Percentiles rank a stretch among this genome's conserved stretches.
Conservation (phyloP, 2,329 filamentous ascomycete species). For the Mycocentrospora acerina region DNA sequence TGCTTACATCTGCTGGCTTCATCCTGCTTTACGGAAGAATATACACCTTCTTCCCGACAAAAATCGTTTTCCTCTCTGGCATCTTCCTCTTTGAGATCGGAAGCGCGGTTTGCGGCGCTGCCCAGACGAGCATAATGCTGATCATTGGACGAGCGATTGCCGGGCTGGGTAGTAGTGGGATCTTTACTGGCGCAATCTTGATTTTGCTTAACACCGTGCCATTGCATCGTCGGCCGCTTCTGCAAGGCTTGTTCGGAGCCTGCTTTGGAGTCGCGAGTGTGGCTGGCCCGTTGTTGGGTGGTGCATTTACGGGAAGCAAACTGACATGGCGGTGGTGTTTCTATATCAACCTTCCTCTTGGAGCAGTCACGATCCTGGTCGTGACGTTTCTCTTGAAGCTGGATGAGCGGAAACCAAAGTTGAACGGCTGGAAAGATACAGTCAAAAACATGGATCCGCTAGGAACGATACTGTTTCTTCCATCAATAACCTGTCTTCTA, state of each 20-base stretch:
- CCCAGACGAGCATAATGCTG: slow-evolving; percentile 32
- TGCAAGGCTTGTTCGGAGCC: slow-evolving; percentile 44
- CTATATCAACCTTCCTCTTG: slow-evolving; percentile 57
- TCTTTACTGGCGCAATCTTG: slow-evolving; percentile 37
- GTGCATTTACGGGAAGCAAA: slow-evolving; percentile 44
- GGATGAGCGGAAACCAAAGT: slow-evolving; percentile 32
- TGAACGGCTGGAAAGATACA: slow-evolving; percentile 31
- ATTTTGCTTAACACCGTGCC: slow-evolving; percentile 38
- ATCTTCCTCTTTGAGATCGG: slow-evolving; percentile 54
- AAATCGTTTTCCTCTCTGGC: slow-evolving; percentile 51
- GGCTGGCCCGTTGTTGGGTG: slow-evolving; percentile 48
- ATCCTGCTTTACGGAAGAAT: slow-evolving; percentile 50
- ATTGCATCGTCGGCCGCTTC: slow-evolving; percentile 47
- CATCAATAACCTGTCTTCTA: slow-evolving; percentile 48
- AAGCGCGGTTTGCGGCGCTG: slow-evolving; percentile 55
- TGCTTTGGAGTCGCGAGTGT: slow-evolving; percentile 43
- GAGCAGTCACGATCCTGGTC: slow-evolving; percentile 42
- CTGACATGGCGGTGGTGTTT: slow-evolving; percentile 51
- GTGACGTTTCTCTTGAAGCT: slow-evolving; percentile 37
- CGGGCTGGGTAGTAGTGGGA: slow-evolving; percentile 32
- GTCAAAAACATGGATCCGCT: slow-evolving; percentile 46
- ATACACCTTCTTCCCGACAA: slow-evolving; percentile 53
- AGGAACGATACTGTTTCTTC: slow-evolving; percentile 45
- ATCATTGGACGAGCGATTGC: slow-evolving; percentile 36
- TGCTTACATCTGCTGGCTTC: slow-evolving; percentile 42